Evolutionary conservation across 1,139 yeast species (phyloP).

Genomic region (Kodamaea alishanica): DNA sequence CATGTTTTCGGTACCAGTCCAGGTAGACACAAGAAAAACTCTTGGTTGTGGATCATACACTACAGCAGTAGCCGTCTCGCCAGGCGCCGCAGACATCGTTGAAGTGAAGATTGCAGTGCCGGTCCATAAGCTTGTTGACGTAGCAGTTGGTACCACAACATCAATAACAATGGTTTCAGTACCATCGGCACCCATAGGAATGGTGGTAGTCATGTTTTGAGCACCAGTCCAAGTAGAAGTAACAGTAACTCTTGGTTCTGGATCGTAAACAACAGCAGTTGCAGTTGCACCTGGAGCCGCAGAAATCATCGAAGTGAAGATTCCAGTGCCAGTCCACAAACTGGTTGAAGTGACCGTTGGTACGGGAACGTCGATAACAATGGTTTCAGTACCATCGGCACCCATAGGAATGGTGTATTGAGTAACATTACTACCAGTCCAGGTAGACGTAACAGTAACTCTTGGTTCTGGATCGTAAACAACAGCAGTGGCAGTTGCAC

Average conservation of each 20-base stretch:
- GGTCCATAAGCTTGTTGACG: constrained; percentile 1
- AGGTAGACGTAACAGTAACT: constrained; percentile 10
- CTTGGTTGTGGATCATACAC: constrained; percentile 2
- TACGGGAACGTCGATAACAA: constrained; percentile 13
- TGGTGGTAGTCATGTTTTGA: constrained; percentile 1
- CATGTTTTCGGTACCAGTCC: constrained; percentile 3
- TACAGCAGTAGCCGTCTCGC: constrained; percentile 2
- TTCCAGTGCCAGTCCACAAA: constrained; percentile 8
- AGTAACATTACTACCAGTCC: constrained; percentile 8
- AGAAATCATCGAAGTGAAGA: constrained; percentile 3
- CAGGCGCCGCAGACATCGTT: constrained; percentile 1
- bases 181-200: constrained; percentile 3
- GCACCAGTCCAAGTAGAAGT: constrained; percentile 9
- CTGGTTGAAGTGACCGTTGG: constrained; percentile 9
- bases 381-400: constrained; percentile 10
- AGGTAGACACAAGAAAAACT: constrained; percentile 1
- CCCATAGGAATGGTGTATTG: constrained; percentile 11
- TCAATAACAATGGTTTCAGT: constrained; percentile 2
- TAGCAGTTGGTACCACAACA: constrained; percentile 1
- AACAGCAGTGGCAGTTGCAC: constrained; percentile 11
- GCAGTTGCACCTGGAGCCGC: constrained; percentile 13
- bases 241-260: constrained; percentile 12
- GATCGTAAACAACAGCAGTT: constrained; percentile 19
- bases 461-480: constrained; percentile 14
- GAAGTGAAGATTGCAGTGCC: constrained; percentile 1